These are phyloP conservation scores for Penicillium vulpinum DNA, from an alignment of 2,329 filamentous ascomycete genomes.

Conservation along the genomic window DNA sequence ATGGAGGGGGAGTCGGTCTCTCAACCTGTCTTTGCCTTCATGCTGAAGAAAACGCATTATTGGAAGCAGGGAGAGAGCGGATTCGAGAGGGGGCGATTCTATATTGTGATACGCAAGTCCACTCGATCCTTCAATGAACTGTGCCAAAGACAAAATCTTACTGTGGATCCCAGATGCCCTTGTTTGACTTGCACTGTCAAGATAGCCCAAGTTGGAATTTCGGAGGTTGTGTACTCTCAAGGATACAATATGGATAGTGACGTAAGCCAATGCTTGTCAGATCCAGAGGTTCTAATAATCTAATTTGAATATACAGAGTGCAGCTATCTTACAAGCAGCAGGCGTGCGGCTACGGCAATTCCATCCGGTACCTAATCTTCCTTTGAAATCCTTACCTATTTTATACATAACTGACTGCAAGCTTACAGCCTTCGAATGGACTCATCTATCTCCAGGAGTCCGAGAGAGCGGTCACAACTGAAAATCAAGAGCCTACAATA, in stretches of 20 bases:
- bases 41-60: conserved; percentile 92
- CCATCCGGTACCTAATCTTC: conserved; percentile 62
- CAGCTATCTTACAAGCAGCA: conserved; percentile 77
- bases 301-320: conserved; percentile 52
- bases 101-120: conserved; percentile 76
- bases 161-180: conserved; percentile 62
- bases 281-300: conserved; percentile 7
- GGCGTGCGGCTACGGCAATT: conserved; percentile 87
- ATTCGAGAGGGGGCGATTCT: conserved; percentile 79
- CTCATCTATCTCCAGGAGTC: conserved; percentile 61
- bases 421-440: conserved; percentile 60
- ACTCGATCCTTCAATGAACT: background rate
- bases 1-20: conserved; percentile 69
- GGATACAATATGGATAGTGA: conserved; percentile 92
- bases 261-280: conserved; percentile 32
- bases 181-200: conserved; percentile 98
- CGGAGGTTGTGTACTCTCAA: conserved; percentile 91
- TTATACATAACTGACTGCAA: background rate
- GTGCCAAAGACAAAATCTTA: background rate
- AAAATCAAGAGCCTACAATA: background rate
- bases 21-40: conserved; percentile 95
- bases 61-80: conserved; percentile 89
- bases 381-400: background rate
- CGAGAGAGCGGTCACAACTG: background rate
- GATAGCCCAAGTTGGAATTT: conserved; percentile 94